Evolutionary conservation across 306 rosid genomes (phyloP), one percentile per base, ranked within the genome.

Genomic region (Trifolium dubium): DNA sequence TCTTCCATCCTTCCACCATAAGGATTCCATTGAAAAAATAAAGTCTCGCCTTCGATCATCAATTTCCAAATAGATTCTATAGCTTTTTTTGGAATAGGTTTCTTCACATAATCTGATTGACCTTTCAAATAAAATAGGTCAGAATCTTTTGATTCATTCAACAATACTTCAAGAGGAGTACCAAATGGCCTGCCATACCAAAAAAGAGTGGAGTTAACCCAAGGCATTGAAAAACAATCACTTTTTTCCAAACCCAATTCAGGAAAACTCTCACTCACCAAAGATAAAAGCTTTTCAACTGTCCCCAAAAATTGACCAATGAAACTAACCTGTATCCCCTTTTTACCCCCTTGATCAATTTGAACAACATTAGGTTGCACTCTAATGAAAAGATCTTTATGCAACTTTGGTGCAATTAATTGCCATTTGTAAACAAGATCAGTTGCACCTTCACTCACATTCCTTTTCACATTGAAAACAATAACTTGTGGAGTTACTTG

Each of bases 341-440:
- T 81, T 15, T 46, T 54, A 41, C 56, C 63, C 3, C 11, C 4
- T 8, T 47, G 5, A 65, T 4, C 53, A 6, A 8, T 44, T 4
- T 10, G 10, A 23, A 13, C 28, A 13, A 66, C 40, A 1, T 3
- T 8, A 34, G 41, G 67, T 14, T 43, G 43, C 2, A 5, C 74
- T 39, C 87, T 83, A 9, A 76, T 37, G 84, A 81, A 81, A 6
- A 84, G 69, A 53, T 86, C 81, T n/a, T 59, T 51, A 10, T 59
- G 4, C 2, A 85, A 31, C 0, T 77, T 67, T 10, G 81, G 18
- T n/a, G 88, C 92, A 53, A 85, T 81, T 5, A 32, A 51, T 62
- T 87, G 89, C 96, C 92, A 89, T 60, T 49, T 77, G 39, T 61
- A 79, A 7, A 82, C 80, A 44, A 85, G 15, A 69, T 83, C 86